Evolutionary conservation across 1,139 yeast species (phyloP), one percentile per base, ranked within the genome.

Genomic region (Candida pseudoviswanathii): DNA sequence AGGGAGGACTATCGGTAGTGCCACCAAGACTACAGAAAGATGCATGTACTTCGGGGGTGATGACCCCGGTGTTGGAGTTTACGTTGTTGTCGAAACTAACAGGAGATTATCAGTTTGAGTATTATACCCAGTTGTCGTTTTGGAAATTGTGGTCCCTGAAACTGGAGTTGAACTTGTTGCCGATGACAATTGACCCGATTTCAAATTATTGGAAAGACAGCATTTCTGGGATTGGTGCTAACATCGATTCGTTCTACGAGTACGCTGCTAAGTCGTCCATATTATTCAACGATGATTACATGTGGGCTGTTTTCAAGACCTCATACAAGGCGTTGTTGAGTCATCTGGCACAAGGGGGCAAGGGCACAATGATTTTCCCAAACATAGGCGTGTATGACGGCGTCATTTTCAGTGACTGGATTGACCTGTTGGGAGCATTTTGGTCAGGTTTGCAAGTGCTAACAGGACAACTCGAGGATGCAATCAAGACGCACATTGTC

Each of bases 211-310:
- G 91, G 84, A 70, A 73, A 38, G 86, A 86, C 49, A 66, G 79
- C 0, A 69, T 84, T 40, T 81, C 94, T 0, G 97, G 97, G 0
- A 77, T 89, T 7, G 98, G 98, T 0, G 97, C 98, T 0, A 87
- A 96, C 2, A 81, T 89, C n/a, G 98, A 92, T 67, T 90, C 97
- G 0, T 89, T 89, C 60, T 92, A 87, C 63, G 98, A 92, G 62
- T 89, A 92, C 64, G 89, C 96, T 0, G 75, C 89, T 36, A 92
- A 92, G 61, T 83, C 85, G 26, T 73, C 92, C 2, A 80, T 91
- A 9, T 61, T 92, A 7, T 90, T 91, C 54, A 75, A 87, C 57
- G 96, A 91, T 62, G 73, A 75, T 11, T 70, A 76, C 33, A 74
- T 88, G 63, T 74, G 78, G 67, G 62, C 72, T 0, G 82, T 89